Conservation (phyloP, 2,329 filamentous ascomycete genomes). For the Botrytis fragariae region DNA sequence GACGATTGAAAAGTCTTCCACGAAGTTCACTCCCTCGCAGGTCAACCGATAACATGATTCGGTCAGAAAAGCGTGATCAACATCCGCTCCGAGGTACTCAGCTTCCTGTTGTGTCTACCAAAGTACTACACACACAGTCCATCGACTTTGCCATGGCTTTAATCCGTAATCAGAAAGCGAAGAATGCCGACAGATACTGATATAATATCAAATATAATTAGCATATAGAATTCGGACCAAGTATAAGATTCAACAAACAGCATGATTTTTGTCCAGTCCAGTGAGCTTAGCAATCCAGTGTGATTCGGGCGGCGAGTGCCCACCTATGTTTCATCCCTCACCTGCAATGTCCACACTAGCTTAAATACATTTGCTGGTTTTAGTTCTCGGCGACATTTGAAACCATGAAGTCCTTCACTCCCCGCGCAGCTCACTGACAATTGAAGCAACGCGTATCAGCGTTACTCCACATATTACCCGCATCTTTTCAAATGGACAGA, state of each 20-base stretch:
- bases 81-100: not conserved
- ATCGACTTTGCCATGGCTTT: not conserved
- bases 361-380: not conserved
- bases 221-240: not conserved
- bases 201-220: not conserved
- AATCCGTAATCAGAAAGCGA: not conserved
- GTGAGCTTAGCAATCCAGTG: not conserved
- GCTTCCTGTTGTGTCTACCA: not conserved
- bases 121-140: not conserved
- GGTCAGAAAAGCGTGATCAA: not conserved
- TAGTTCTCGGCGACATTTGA: not conserved
- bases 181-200: not conserved
- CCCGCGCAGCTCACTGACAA: not conserved
- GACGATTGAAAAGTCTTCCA: slow-evolving; percentile 11
- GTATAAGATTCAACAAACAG: not conserved
- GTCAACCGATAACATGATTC: not conserved
- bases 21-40: not conserved
- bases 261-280: not conserved
- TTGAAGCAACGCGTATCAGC: not conserved
- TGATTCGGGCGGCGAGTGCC: not conserved
- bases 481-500: not conserved
- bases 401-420: not conserved
- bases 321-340: not conserved
- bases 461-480: not conserved
- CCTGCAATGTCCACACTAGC: not conserved